Evolutionary conservation across 148 eudicot species (phyloP).

Genomic region (Vaccinium macrocarpon): DNA sequence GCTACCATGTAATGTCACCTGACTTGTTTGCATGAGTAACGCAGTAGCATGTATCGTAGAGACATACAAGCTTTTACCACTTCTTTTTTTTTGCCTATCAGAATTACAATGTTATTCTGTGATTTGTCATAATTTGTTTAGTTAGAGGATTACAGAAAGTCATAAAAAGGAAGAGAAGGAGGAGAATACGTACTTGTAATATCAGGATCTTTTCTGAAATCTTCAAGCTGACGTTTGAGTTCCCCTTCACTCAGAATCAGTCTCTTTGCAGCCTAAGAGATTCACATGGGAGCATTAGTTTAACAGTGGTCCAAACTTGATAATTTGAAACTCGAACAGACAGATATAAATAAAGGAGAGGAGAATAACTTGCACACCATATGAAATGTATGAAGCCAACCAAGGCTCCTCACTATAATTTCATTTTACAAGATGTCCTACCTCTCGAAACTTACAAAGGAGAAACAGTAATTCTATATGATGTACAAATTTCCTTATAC

Average conservation of each 20-base stretch:
- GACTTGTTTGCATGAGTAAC: not conserved
- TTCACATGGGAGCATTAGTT: slow-evolving; percentile 8
- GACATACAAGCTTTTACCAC: not conserved
- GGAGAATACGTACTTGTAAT: slow-evolving; percentile 54
- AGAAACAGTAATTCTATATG: not conserved
- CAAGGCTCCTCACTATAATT: not conserved
- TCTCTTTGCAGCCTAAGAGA: slow-evolving; percentile 82
- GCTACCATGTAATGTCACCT: not conserved
- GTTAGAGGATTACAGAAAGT: not conserved
- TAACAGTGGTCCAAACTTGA: not conserved
- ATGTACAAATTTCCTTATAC: too few relatives aligned
- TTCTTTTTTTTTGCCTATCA: not conserved
- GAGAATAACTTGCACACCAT: not conserved
- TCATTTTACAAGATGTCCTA: not conserved
- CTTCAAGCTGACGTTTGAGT: slow-evolving; percentile 69
- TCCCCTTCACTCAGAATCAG: slow-evolving; percentile 68
- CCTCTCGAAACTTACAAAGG: not conserved
- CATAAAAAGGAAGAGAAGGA: slow-evolving; percentile 8
- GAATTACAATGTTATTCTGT: not conserved
- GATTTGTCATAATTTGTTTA: not conserved
- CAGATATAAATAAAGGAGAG: not conserved
- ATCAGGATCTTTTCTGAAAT: slow-evolving; percentile 68
- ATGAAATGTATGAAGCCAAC: not conserved
- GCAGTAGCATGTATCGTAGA: not conserved
- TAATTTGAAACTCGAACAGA: not conserved